Base-by-base conservation (phyloP, 805 yeast species). In the Ascoidea rubescens region DNA sequence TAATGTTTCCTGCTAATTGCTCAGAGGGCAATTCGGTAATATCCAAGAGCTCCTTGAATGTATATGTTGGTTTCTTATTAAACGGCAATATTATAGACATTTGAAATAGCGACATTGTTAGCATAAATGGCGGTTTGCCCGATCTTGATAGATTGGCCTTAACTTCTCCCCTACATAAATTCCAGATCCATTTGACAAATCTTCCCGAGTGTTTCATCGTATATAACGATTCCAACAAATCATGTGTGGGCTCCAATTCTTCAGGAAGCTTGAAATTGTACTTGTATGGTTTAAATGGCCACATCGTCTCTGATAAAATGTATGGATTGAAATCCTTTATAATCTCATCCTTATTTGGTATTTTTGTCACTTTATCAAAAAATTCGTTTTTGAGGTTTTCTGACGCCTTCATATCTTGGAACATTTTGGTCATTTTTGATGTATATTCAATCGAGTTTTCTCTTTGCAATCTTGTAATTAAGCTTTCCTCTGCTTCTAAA, bases 161-260 rank as follows among this genome's bases (percentile, higher is more conserved):
- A 53, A 93, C 68, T 65, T 93, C 99, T 55, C 95, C 93, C 65
- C 91, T 84, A 48, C 95, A 87, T 63, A 87, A 80, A 60, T 88
- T 84, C 97, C 97, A 93, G 54, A 91, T 76, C 99, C 99, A 93
- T 62, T 87, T 85, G 60, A 93, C 76, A 57, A 87, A 81, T 66
- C 98, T 78, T 10, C 97, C 97, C 56, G 73, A 78, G 66, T 91
- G 97, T 60, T 84, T 83, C 43, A 73, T 70, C 47, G 78, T 73
- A 66, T 91, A 95, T 54, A 85, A 73, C 46, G 76, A 73, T 53
- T 80, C 80, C 52, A 91, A 80, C 51, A 78, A 77, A 51, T 82
- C 79, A 59, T 83, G 78, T 1, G 95, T 78, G 46, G 73, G 72
- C 53, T 71, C 64, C 54, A 95, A 72, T 56, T 80, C 85, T 5